Percentiles rank a stretch among this genome's conserved stretches.
These are phyloP conservation scores for Paecilomyces dactylethromorphus DNA, from an alignment of 2,329 filamentous ascomycete species.

Conservation along the genomic window DNA sequence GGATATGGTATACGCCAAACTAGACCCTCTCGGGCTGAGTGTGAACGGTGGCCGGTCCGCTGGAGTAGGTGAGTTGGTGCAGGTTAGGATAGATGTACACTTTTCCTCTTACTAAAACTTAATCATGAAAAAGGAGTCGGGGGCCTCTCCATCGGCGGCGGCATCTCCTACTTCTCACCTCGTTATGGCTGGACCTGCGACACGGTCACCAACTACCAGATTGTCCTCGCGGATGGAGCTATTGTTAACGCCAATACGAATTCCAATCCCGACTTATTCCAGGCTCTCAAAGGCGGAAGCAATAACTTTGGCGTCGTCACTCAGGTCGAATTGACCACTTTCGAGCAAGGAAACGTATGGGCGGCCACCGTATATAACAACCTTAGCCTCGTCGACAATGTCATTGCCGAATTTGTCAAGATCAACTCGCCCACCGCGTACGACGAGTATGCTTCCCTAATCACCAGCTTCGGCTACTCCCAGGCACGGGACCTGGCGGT, in stretches of 20 bases:
- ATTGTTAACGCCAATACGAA: constrained; percentile 21
- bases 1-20: constrained; percentile 1
- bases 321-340: constrained; percentile 7
- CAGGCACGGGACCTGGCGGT: neutral
- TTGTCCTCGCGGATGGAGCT: constrained; percentile 30
- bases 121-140: neutral
- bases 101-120: neutral
- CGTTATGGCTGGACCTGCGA: constrained; percentile 23
- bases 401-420: neutral
- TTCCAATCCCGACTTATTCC: constrained; percentile 20
- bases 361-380: neutral
- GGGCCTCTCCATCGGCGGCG: constrained; percentile 6
- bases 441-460: constrained; percentile 1
- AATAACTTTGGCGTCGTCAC: constrained; percentile 34
- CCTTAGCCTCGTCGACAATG: neutral
- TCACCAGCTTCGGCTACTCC: neutral
- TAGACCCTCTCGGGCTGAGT: neutral
- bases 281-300: constrained; percentile 26
- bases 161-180: constrained; percentile 11
- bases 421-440: neutral
- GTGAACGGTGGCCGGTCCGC: neutral
- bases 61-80: neutral
- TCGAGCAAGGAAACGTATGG: constrained; percentile 11
- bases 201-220: constrained; percentile 25
- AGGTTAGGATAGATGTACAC: neutral